A percentile compares a stretch with the other conserved stretches of the same genome.
These are phyloP conservation scores for Psilocybe cyanescens DNA, from an alignment of 768 basidiomycete genomes.

Conservation along the genomic window DNA sequence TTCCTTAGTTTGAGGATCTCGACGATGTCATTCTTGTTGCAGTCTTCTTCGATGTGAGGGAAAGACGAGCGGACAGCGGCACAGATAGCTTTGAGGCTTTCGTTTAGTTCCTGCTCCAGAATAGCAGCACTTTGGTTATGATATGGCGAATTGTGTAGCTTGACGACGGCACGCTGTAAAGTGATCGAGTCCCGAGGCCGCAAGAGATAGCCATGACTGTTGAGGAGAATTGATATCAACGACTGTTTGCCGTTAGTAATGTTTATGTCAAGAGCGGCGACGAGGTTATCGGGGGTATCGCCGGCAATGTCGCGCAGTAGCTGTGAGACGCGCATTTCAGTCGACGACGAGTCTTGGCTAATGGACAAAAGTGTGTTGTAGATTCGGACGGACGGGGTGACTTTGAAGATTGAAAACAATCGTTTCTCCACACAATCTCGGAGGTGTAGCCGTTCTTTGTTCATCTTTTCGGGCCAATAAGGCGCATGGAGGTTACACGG, in stretches of 20 bases:
- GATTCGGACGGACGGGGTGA: conserved; percentile 49
- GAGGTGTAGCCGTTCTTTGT: conserved; percentile 42
- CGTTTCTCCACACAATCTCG: conserved; percentile 47
- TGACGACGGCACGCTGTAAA: conserved; percentile 47
- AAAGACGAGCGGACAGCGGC: conserved; percentile 50
- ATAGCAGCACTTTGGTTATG: conserved; percentile 42
- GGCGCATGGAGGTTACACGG: conserved; percentile 40
- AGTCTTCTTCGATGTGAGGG: conserved; percentile 45
- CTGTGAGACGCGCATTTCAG: conserved; percentile 36
- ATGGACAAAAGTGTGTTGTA: conserved; percentile 47
- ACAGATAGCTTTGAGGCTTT: conserved; percentile 45
- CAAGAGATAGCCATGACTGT: conserved; percentile 54
- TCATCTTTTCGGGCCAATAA: conserved; percentile 55
- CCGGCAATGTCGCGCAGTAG: conserved; percentile 46
- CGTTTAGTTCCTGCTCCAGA: conserved; percentile 55
- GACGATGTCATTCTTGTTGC: conserved; percentile 41
- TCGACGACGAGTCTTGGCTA: conserved; percentile 33
- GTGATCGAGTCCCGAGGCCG: conserved; percentile 57
- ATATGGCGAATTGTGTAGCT: conserved; percentile 35
- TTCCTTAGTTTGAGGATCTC: conserved; percentile 48
- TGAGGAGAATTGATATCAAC: conserved; percentile 45
- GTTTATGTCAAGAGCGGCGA: conserved; percentile 59
- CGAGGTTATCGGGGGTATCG: conserved; percentile 53
- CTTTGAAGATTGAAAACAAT: conserved; percentile 51
- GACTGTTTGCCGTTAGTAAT: conserved; percentile 36